Evolutionary conservation across 73 alveolate species (phyloP), one percentile per base, ranked within the genome.

Genomic region (Blepharisma japonicum): DNA sequence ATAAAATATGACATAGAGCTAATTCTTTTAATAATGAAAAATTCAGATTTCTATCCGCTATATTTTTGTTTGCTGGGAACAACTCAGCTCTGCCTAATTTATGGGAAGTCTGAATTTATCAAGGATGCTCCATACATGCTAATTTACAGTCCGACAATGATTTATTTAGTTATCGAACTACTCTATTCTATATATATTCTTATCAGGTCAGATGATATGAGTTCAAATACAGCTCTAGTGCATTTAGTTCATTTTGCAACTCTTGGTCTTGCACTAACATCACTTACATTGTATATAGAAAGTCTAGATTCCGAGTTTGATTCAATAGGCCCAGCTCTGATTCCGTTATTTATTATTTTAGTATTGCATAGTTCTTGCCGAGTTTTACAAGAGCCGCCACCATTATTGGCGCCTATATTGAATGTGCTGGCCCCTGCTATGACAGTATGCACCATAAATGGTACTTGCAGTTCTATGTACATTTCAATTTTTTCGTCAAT

Each of bases 341-440:
- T 61, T 20, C 74, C 74, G 5, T 9, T 61, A 20, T 61, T 61
- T 25, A 61, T 61, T n/a, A 61, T 61, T 14, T 5, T 61, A 14
- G 14, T 61, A 25, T 18, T 61, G 47, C 74, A 61, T 61, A 14
- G 47, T 18, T n/a, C 23, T 8, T 61, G 74, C 47, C 14, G 74
- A 25, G 74, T 61, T 20, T 61, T 61, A 5, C 74, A 61, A 61
- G 74, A 61, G 2, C 74, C 74, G 2, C 74, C 74, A 14, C 39
- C 23, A 25, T 61, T 61, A 2, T n/a, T 61, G 5, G 47, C 74
- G 2, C 74, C 74, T 20, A 18, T 61, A 39, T 18, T 61, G 18
- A 61, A 61, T 61, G 14, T 61, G 23, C 47, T 61, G 5, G 39
- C 74, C 14, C 74, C 74, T 20, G 47, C 74, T 18, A 14, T 61